Evolutionary conservation across 2,329 filamentous ascomycete genomes (phyloP), one percentile per base, ranked within the genome.

Genomic region (Talaromyces sp.): DNA sequence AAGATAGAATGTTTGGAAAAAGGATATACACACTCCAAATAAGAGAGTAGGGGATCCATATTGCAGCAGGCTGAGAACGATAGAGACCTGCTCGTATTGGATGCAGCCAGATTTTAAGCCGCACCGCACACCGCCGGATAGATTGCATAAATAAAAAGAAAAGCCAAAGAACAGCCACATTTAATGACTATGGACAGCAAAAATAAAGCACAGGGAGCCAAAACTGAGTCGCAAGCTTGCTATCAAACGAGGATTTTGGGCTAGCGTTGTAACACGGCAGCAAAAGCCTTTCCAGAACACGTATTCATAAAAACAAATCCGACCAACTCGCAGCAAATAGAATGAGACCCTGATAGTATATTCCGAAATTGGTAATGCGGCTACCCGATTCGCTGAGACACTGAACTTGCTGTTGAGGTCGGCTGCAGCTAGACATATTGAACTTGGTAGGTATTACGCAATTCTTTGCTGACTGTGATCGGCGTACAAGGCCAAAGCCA

Each of bases 21-120:
- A 58, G 27, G 50, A 32, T 54, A 38, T 26, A 61, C 17, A 38
- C 55, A 24, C 24, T 58, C 27, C 26, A 43, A 31, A 41, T 19
- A 27, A 21, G 26, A 51, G 29, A 31, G 8, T 51, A 29, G 51
- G 56, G 35, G 19, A 52, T 55, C 38, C 55, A 58, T 51, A 55
- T 58, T 14, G 7, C 43, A 26, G 43, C 43, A 50, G 43, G 43
- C 43, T 50, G 19, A 50, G 43, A 24, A n/a, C 19, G 35, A 60
- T 54, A 55, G 59, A 55, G 21, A 61, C 55, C 55, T 61, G 59
- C 59, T 61, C 59, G 53, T 29, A 51, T 51, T 61, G 57, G 55
- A 31, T 58, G 55, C 29, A 41, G 43, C 27, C 35, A 24, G 41
- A 3, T 14, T n/a, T 56, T 27, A 50, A 49, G 26, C 35, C 35